A percentile compares a stretch with the other conserved stretches of the same genome.
Conservation (phyloP, 768 basidiomycete species). For the Udeniomyces megalosporus region DNA sequence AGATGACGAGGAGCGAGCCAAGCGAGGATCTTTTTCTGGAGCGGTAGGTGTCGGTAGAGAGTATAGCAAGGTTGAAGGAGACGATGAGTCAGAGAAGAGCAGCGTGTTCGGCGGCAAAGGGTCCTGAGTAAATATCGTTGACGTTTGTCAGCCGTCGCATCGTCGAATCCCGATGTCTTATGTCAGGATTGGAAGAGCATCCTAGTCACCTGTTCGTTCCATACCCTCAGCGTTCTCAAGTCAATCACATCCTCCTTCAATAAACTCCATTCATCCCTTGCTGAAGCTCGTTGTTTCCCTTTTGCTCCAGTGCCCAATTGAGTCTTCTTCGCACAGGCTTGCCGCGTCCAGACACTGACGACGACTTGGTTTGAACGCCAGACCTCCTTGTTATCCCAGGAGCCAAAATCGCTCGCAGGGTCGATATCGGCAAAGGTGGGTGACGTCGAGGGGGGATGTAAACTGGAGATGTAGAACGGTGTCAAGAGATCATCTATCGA, state of each 20-base stretch:
- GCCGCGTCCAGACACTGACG: conserved; percentile 27
- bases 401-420: conserved; percentile 39
- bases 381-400: conserved; percentile 38
- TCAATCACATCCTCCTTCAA: conserved; percentile 53
- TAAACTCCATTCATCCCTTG: conserved; percentile 45
- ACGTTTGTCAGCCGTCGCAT: too few species aligned
- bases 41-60: not conserved
- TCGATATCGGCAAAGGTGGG: conserved; percentile 54
- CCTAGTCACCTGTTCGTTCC: conserved; percentile 46
- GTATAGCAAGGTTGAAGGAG: too few species aligned
- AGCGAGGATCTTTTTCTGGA: not conserved
- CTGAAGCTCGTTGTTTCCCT: conserved; percentile 31
- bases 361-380: conserved; percentile 41
- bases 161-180: too few species aligned
- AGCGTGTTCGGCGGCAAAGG: conserved; percentile 56
- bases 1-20: conserved; percentile 15
- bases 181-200: too few species aligned
- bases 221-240: conserved; percentile 41
- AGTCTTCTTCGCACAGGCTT: not conserved
- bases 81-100: conserved; percentile 31
- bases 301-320: conserved; percentile 25
- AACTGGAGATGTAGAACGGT: conserved; percentile 59
- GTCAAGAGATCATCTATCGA: conserved; percentile 9
- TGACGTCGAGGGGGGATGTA: conserved; percentile 70
- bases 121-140: too few species aligned